Evolutionary conservation across 73 alveolate species (phyloP), one percentile per base, ranked within the genome.

Genomic region (Paramecium tetraurelia): DNA sequence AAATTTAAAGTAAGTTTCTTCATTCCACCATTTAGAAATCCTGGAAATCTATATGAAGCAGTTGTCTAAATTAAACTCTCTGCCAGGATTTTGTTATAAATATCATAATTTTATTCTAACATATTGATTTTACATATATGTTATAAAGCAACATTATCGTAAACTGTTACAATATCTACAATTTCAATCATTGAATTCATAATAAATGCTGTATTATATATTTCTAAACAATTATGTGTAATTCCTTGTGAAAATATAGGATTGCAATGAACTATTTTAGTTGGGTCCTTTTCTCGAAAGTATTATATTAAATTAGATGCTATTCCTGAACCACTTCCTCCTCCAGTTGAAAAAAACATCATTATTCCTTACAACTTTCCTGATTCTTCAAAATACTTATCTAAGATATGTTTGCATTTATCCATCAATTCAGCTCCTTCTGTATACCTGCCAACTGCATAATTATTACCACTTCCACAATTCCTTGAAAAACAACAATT

Each of bases 1-100:
- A 95, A 90, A 41, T 95, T 92, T 11, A 93, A 85, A 1, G 90
- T 31, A 1, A 95, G 75, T 92, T 95, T 95, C 27, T 96, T 77
- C 10, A 95, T 50, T 46, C 92, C 97, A 8, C 95, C 50, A 68
- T 92, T 95, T 53, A 87, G 83, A 50, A 69, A 58, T 16, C 97
- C 97, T 29, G 96, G 96, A 86, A 95, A 95, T 59, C 97, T 75
- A 93, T 89, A 48, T 36, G 96, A 59, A 40, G 95, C 80, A 53
- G 69, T 53, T 18, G 69, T 53, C n/a, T 53, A 3, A 53, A 53
- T 53, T 53, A 53, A 53, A 4, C 69, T 53, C 22, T 53, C 69
- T 53, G 69, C 69, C 5, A 53, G 18, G 3, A 53, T 18, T 53
- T 53, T 53, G 9, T 53, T 53, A 53, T 20, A 53, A 53, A 18